A percentile compares a stretch with the other conserved stretches of the same genome.
Conservation (phyloP, 225 moss, liverwort and hornwort species). For the Climacium dendroides region DNA sequence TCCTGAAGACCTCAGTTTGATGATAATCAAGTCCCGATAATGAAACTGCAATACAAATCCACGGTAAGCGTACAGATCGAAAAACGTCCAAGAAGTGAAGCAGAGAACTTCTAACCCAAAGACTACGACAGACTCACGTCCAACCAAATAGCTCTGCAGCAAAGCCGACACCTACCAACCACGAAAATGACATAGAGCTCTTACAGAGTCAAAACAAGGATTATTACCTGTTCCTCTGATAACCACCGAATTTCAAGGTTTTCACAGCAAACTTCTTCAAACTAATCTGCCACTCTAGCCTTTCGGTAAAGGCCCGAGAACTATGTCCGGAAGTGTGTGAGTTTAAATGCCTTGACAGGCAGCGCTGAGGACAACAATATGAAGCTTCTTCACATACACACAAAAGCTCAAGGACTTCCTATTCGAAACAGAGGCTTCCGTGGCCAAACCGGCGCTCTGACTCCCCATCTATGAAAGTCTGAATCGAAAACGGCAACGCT, state of each 20-base stretch:
- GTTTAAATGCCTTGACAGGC: background rate
- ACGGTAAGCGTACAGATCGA: background rate
- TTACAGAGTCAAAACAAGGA: too few species aligned
- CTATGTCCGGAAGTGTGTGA: background rate
- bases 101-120: background rate
- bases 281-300: background rate
- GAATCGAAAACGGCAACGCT: too few species aligned
- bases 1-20: too few species aligned
- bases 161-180: too few species aligned
- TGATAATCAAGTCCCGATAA: background rate
- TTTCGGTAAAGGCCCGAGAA: background rate
- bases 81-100: too few species aligned
- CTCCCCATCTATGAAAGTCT: background rate
- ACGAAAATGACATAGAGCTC: background rate
- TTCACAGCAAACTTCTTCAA: background rate
- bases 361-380: background rate
- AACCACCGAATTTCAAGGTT: background rate
- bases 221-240: background rate
- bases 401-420: background rate
- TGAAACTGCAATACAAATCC: background rate
- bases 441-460: background rate
- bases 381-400: conserved; percentile 1
- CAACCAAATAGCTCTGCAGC: background rate
- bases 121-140: background rate
- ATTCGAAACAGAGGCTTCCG: background rate